Evolutionary conservation across 108 stramenopile genomes (phyloP).

Genomic region (Chaetoceros tenuissimus): DNA sequence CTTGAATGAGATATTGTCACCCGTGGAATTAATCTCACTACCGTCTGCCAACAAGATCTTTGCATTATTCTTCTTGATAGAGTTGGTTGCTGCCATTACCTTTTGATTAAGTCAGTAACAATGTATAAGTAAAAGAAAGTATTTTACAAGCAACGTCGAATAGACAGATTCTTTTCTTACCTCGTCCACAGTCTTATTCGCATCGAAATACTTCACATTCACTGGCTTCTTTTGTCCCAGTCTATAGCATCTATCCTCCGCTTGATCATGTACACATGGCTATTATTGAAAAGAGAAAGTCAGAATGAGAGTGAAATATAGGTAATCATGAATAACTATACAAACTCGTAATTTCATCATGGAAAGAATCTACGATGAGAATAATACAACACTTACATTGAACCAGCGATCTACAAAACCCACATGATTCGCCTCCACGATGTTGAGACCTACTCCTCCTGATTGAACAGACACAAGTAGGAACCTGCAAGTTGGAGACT

Average conservation of each 20-base stretch:
- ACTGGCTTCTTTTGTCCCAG: constrained; percentile 42
- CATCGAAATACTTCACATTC: constrained; percentile 26
- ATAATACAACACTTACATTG: no score
- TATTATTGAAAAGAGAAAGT: not conserved
- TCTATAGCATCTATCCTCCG: constrained; percentile 46
- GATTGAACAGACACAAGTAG: constrained; percentile 32
- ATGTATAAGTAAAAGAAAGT: no score
- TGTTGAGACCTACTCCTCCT: constrained; percentile 38
- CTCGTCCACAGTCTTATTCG: constrained; percentile 22
- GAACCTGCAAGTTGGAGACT: constrained; percentile 11
- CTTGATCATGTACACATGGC: constrained; percentile 29
- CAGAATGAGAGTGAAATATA: not conserved
- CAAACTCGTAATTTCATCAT: no score
- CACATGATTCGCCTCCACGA: constrained; percentile 30
- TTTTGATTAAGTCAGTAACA: no score
- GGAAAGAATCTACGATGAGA: no score
- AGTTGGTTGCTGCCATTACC: constrained; percentile 31
- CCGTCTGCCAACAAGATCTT: constrained; percentile 29
- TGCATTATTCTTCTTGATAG: constrained; percentile 24
- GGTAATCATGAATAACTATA: no score
- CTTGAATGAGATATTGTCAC: no score
- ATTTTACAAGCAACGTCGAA: no score
- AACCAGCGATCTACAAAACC: constrained; percentile 29
- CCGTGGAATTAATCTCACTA: no score
- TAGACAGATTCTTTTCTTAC: no score